These are phyloP conservation scores for Caryopteris hybrid DNA, from an alignment of 305 asterid genomes.

Conservation along the genomic window DNA sequence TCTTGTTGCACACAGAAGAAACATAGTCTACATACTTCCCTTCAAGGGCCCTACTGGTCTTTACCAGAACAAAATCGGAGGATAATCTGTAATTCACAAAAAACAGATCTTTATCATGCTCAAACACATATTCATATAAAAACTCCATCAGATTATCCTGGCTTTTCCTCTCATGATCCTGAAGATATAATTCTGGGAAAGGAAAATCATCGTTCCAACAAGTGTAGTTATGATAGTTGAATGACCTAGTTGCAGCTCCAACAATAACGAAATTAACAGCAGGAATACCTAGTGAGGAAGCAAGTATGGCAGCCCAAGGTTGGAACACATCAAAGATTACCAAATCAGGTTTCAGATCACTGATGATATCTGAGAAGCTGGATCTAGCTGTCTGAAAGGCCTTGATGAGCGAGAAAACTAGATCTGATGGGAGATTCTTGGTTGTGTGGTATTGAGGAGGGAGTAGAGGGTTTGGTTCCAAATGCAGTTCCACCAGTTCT, in stretches of 20 bases:
- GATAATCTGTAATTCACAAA: slow-evolving; percentile 3
- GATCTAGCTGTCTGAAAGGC: slow-evolving; percentile 22
- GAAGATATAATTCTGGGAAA: background rate
- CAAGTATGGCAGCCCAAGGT: slow-evolving; percentile 23
- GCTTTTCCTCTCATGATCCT: background rate
- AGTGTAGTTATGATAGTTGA: background rate
- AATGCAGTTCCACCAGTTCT: slow-evolving; percentile 16
- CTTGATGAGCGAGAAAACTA: slow-evolving; percentile 5
- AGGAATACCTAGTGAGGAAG: slow-evolving; percentile 21
- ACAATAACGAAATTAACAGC: background rate
- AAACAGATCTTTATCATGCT: background rate
- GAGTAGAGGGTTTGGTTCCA: slow-evolving; percentile 16
- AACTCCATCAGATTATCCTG: background rate
- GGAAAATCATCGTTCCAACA: background rate
- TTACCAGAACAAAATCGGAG: slow-evolving; percentile 20
- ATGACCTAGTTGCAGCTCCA: slow-evolving; percentile 6
- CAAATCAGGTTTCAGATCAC: slow-evolving; percentile 13
- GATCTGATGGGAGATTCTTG: slow-evolving; percentile 16
- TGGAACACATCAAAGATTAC: slow-evolving; percentile 21
- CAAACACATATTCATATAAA: background rate
- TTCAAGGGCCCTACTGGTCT: slow-evolving; percentile 22
- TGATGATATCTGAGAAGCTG: slow-evolving; percentile 15
- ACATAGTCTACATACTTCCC: slow-evolving; percentile 32
- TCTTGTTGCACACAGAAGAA: background rate
- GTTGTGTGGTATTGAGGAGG: slow-evolving; percentile 33